Evolutionary conservation across 179 eudicot species (phyloP).

Genomic region (Beta corolliflora): DNA sequence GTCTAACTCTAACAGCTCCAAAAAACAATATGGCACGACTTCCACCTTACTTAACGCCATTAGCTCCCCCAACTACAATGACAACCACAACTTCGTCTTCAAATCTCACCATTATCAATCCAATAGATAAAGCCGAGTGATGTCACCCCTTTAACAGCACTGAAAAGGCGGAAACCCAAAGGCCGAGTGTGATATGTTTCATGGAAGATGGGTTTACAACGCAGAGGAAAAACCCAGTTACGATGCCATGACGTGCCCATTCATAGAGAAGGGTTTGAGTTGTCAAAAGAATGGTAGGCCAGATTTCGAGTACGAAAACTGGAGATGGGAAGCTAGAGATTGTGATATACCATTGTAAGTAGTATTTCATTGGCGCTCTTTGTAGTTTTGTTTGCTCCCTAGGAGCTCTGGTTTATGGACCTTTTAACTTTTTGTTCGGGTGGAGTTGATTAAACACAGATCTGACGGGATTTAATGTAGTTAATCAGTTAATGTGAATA

Average conservation of each 20-base stretch:
- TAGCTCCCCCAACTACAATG: background rate
- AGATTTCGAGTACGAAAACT: background rate
- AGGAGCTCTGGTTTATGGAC: too few relatives aligned
- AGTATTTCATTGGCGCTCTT: too few relatives aligned
- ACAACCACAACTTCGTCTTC: background rate
- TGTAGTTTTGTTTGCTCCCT: too few relatives aligned
- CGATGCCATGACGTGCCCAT: background rate
- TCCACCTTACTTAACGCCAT: background rate
- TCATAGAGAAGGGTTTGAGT: background rate
- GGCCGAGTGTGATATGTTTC: background rate
- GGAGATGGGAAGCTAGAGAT: slow-evolving; percentile 14
- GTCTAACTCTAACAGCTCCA: background rate
- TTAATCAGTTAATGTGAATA: too few relatives aligned
- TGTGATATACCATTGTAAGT: slow-evolving; percentile 21
- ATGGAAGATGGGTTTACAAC: slow-evolving; percentile 15
- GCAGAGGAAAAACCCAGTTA: background rate
- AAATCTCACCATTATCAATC: background rate
- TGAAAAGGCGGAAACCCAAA: background rate
- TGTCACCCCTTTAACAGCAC: too few relatives aligned
- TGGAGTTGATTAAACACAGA: too few relatives aligned
- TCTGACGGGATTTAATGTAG: too few relatives aligned
- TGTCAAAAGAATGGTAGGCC: slow-evolving; percentile 8
- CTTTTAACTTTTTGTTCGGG: too few relatives aligned
- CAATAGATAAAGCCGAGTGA: background rate
- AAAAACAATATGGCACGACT: background rate